Evolutionary conservation across 1,284 basidiomycete genomes (phyloP), one percentile per base, ranked within the genome.

Genomic region (Ustilago esculenta): DNA sequence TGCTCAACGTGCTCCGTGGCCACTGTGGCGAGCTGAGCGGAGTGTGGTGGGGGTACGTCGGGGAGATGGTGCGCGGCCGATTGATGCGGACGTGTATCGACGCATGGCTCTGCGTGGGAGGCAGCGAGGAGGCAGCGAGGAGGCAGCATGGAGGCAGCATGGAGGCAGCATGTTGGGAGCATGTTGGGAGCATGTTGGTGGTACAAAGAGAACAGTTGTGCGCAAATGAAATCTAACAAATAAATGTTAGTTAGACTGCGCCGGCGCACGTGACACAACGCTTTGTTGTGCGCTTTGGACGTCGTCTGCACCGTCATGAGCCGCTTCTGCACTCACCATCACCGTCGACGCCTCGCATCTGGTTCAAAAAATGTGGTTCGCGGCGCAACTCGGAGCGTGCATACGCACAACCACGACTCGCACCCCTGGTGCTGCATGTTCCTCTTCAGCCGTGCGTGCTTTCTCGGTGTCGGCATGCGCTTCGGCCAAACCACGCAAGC

Each of bases 401-500:
- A 51, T 55, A 36, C 47, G 59, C 37, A 42, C 59, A 33, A 36
- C 27, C 41, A 54, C 45, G 39, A 45, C 24, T 18, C 18, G 17
- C 35, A 36, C 29, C 45, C 39, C 21, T 49, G 40, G 40, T 34
- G 46, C 51, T 9, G 23, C 55, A 1, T 54, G 43, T 25, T 54
- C 59, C 3, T 30, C 47, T 10, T 43, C 72, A 2, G 48, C 52
- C 2, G 42, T 43, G 27, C 60, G 75, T 34, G 34, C 47, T 32
- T 76, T 74, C 45, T 65, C 64, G 3, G 53, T 68, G 7, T 68
- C 74, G 1, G 50, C 68, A 2, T 27, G 43, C 1, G 44, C 44
- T 23, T 43, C 39, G 0, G 75, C 75, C 34, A 76, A 75, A 44
- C 71, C 77, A 29, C 63, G 76, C 12, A 71, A 69, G 44, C 60